Conservation (phyloP, 345 rosid genomes). For the Acer saccharum region DNA sequence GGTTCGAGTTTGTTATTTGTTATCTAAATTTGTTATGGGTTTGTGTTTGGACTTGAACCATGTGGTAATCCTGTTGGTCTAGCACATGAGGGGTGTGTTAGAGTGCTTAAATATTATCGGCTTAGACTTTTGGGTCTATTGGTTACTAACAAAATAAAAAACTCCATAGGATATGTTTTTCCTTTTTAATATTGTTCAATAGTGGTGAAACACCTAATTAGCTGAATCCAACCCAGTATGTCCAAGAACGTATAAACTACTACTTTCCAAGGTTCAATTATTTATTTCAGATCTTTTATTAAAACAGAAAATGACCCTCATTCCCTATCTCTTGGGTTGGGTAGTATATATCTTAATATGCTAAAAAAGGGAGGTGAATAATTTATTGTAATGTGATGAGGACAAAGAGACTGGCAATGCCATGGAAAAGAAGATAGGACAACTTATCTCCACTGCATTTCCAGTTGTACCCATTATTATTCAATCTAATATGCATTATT, state of each 20-base stretch:
- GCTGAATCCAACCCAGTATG: not conserved
- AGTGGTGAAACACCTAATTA: not conserved
- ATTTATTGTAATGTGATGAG: too few relatives aligned
- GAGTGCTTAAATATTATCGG: too few relatives aligned
- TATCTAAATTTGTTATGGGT: too few relatives aligned
- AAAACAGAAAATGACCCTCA: not conserved
- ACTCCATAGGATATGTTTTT: not conserved
- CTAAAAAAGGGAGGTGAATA: too few relatives aligned
- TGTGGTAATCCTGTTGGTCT: too few relatives aligned
- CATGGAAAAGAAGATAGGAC: not conserved
- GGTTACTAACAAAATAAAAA: not conserved
- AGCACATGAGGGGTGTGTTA: too few relatives aligned
- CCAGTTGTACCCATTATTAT: not conserved
- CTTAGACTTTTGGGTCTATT: too few relatives aligned
- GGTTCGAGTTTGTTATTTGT: too few relatives aligned
- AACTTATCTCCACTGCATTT: not conserved
- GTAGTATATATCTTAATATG: not conserved
- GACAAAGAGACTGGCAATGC: not conserved
- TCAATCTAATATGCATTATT: conserved; percentile 14
- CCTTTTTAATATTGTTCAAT: not conserved
- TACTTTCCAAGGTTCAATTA: not conserved
- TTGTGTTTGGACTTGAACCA: too few relatives aligned
- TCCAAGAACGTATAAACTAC: not conserved
- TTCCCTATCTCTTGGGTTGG: not conserved
- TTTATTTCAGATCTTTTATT: not conserved